Percentiles rank a stretch among this genome's conserved stretches.
phyloP scores from a whole-genome alignment of 2,329 filamentous ascomycete species.

The Daldinia sp. region DNA sequence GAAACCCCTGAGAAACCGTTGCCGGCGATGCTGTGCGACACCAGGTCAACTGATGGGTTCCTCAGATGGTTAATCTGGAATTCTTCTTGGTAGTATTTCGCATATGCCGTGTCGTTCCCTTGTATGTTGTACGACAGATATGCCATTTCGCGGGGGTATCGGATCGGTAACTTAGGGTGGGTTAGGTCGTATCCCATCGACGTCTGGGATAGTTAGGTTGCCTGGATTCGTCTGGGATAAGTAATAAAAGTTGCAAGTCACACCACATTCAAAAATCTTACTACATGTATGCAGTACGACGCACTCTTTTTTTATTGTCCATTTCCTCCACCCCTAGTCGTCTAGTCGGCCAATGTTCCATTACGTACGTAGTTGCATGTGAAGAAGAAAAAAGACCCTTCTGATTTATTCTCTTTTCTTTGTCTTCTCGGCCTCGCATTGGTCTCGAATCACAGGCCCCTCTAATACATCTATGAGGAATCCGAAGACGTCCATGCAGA shows the following conservation, averaged over 20 bases:
- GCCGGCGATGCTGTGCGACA: constrained; percentile 37
- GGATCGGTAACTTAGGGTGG: constrained; percentile 30
- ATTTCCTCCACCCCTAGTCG: too few relatives aligned
- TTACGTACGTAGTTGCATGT: constrained; percentile 35
- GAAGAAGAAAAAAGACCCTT: constrained; percentile 28
- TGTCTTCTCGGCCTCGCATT: constrained; percentile 32
- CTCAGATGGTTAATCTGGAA: constrained; percentile 32
- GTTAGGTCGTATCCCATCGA: constrained; percentile 31
- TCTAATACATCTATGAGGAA: constrained; percentile 43
- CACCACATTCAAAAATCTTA: constrained; percentile 36
- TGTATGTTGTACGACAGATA: constrained; percentile 27
- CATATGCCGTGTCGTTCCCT: constrained; percentile 35
- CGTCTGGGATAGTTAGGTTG: constrained; percentile 35
- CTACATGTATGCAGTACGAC: constrained; percentile 36
- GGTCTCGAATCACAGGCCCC: constrained; percentile 38
- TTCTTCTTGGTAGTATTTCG: constrained; percentile 30
- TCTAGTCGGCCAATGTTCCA: constrained; percentile 25
- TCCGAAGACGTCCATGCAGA: constrained; percentile 40
- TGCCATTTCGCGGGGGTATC: constrained; percentile 33
- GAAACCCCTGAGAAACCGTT: constrained; percentile 25
- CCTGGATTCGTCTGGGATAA: constrained; percentile 34
- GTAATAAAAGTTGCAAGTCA: constrained; percentile 25
- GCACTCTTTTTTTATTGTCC: constrained; percentile 10
- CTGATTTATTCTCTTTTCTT: constrained; percentile 19
- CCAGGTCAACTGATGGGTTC: constrained; percentile 23